Percentiles rank a stretch among this genome's conserved stretches.
Conservation (phyloP, 768 basidiomycete genomes). For the Leccinum sublutescens region DNA sequence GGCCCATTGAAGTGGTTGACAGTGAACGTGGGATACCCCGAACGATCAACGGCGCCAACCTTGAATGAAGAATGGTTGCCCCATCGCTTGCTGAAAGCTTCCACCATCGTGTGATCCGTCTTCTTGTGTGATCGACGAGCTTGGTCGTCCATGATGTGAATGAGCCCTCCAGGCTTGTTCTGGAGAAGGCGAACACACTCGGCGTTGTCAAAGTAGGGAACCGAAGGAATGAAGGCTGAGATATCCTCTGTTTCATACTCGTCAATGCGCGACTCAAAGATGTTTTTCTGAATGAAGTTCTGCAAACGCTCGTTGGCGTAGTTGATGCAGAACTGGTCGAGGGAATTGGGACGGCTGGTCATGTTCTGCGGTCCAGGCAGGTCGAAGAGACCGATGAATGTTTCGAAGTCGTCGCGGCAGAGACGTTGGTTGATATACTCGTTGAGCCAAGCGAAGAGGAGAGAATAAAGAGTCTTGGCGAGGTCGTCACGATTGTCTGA, state of each 20-base stretch:
- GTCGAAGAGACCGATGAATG: constrained; percentile 93
- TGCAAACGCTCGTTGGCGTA: constrained; percentile 94
- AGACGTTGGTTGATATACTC: constrained; percentile 95
- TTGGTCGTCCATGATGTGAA: no score
- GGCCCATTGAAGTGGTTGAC: constrained; percentile 91
- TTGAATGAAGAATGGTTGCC: constrained; percentile 93
- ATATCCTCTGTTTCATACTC: constrained; percentile 88
- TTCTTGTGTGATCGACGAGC: no score
- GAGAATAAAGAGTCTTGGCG: constrained; percentile 88
- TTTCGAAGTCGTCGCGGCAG: constrained; percentile 88
- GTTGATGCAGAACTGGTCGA: constrained; percentile 96
- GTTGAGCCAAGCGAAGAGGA: constrained; percentile 95
- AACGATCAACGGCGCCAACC: constrained; percentile 67
- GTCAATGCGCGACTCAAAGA: constrained; percentile 78
- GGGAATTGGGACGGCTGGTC: constrained; percentile 82
- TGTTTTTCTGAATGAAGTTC: constrained; percentile 70
- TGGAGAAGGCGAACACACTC: constrained; percentile 87
- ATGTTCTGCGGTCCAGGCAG: constrained; percentile 92
- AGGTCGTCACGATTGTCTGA: constrained; percentile 93
- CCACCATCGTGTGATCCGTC: no score
- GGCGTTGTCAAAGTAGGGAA: constrained; percentile 86
- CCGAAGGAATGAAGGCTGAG: constrained; percentile 59
- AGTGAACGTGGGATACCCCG: constrained; percentile 83
- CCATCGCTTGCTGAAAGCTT: constrained; percentile 81
- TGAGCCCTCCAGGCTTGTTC: constrained; percentile 33